Evolutionary conservation across 345 rosid species (phyloP).

Genomic region (Limnanthes douglasii): DNA sequence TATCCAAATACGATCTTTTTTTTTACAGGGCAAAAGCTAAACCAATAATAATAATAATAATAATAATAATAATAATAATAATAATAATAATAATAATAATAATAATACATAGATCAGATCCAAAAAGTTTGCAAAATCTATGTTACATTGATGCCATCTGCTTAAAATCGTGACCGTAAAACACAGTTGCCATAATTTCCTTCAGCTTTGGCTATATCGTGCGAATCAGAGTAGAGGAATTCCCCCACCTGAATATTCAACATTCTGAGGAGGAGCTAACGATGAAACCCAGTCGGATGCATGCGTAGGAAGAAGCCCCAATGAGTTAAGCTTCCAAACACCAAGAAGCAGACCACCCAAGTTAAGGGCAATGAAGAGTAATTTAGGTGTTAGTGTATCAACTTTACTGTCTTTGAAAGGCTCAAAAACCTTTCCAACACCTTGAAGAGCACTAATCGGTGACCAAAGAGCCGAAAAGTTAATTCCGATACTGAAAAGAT

Average conservation of each 20-base stretch:
- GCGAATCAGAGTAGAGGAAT: conserved; percentile 26
- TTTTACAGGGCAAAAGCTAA: no score
- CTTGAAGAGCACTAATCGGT: conserved; percentile 94
- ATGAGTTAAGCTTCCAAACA: conserved; percentile 95
- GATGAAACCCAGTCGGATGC: conserved; percentile 99
- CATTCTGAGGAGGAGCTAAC: conserved; percentile 94
- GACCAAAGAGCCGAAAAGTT: conserved; percentile 99
- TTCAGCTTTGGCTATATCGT: no score
- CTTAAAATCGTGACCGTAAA: no score
- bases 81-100: no score
- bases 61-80: no score
- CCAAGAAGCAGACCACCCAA: conserved; percentile 90
- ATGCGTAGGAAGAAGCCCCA: conserved; percentile 98
- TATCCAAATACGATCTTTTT: no score
- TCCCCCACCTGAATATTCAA: conserved; percentile 90
- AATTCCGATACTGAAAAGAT: conserved; percentile 96
- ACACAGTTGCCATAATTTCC: no score
- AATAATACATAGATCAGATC: no score
- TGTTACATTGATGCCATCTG: no score
- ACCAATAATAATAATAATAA: no score
- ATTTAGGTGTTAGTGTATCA: conserved; percentile 80
- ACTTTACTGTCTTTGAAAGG: conserved; percentile 92
- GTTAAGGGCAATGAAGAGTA: conserved; percentile 86
- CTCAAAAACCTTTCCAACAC: conserved; percentile 96
- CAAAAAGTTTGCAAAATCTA: no score